Evolutionary conservation across 2,329 filamentous ascomycete genomes (phyloP).

Genomic region (Ceratocystis colombiana): DNA sequence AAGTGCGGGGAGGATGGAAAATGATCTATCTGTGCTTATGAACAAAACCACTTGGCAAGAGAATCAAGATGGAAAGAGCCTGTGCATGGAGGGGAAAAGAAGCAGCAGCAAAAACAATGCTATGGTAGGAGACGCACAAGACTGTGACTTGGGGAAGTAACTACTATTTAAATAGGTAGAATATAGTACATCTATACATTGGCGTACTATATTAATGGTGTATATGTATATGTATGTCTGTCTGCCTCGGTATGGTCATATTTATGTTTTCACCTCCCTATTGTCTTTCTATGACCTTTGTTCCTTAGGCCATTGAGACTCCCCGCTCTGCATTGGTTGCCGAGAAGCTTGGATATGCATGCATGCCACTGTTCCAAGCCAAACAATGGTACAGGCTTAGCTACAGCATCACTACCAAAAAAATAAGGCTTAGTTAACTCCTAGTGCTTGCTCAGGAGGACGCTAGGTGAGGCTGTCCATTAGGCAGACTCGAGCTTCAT

Average conservation of each 20-base stretch:
- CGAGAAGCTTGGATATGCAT: not conserved
- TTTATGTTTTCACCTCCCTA: not conserved
- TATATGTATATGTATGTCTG: not conserved
- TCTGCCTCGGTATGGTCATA: not conserved
- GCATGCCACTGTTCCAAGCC: too few species aligned
- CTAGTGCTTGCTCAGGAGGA: not conserved
- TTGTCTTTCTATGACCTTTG: not conserved
- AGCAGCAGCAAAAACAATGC: not conserved
- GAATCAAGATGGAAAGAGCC: not conserved
- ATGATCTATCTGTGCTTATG: not conserved
- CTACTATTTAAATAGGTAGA: slow-evolving; percentile 3
- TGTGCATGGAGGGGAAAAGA: not conserved
- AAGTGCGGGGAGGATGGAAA: not conserved
- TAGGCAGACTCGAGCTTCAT: not conserved
- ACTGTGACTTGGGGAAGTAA: not conserved
- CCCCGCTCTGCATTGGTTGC: not conserved
- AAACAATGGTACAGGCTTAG: too few species aligned
- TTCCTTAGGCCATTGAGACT: not conserved
- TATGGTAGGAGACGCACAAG: not conserved
- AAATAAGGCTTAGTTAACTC: not conserved
- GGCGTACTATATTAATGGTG: not conserved
- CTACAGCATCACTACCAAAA: not conserved
- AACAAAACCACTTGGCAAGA: not conserved
- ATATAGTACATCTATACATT: not conserved
- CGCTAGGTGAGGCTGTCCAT: not conserved